phyloP scores from a whole-genome alignment of 257 asterid genomes.

The Hygrophila difformis region DNA sequence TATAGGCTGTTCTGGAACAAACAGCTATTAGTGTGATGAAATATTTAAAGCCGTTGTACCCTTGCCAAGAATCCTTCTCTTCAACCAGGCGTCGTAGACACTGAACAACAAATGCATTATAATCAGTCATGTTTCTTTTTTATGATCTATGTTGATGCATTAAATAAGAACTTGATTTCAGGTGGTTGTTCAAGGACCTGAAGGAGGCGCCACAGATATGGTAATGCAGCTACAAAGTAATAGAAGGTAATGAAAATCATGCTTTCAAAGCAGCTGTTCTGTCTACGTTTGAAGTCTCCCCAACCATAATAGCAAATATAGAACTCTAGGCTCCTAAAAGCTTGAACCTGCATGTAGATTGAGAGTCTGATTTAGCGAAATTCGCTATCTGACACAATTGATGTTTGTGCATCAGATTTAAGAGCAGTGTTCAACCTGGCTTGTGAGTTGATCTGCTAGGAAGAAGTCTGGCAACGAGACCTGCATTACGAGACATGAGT shows the following conservation, averaged over 20 bases:
- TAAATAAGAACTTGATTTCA: background rate
- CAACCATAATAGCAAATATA: slow-evolving; percentile 54
- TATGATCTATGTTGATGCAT: background rate
- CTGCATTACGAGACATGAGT: slow-evolving; percentile 4
- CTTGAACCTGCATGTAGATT: slow-evolving; percentile 34
- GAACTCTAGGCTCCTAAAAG: slow-evolving; percentile 48
- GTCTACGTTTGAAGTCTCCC: slow-evolving; percentile 45
- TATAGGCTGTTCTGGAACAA: slow-evolving; percentile 35
- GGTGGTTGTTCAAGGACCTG: slow-evolving; percentile 26
- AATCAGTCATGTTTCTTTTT: background rate
- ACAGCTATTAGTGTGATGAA: slow-evolving; percentile 42
- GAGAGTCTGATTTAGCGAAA: background rate
- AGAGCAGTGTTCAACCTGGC: slow-evolving; percentile 31
- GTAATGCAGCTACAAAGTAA: slow-evolving; percentile 37
- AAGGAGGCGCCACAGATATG: slow-evolving; percentile 40
- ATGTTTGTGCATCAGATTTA: background rate
- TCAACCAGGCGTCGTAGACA: slow-evolving; percentile 44
- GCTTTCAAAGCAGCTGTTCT: slow-evolving; percentile 27
- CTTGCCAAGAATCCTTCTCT: slow-evolving; percentile 44
- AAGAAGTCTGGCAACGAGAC: slow-evolving; percentile 38
- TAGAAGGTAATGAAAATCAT: slow-evolving; percentile 33
- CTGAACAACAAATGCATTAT: slow-evolving; percentile 18
- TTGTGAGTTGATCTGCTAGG: slow-evolving; percentile 52
- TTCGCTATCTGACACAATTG: background rate
- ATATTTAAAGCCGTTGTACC: slow-evolving; percentile 42